Conservation (phyloP, 108 stramenopile species). For the Nannochloropsis oceanica region DNA sequence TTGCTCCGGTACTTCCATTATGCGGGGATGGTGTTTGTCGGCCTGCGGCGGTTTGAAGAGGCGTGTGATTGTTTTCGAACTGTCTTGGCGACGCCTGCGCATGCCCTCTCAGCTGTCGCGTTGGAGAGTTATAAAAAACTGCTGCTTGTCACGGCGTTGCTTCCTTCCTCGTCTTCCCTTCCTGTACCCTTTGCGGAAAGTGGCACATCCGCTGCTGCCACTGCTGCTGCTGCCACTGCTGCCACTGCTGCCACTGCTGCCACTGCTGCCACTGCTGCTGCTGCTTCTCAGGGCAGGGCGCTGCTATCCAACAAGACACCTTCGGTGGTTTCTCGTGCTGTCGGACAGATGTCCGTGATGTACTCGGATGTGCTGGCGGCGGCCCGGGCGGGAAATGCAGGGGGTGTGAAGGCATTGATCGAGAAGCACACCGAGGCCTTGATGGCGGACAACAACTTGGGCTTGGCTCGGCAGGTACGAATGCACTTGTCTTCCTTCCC, state of each 20-base stretch:
- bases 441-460: background rate
- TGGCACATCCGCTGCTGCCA: background rate
- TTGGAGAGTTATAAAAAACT: background rate
- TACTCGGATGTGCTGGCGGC: background rate
- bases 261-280: background rate
- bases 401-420: background rate
- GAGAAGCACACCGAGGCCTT: background rate
- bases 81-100: background rate
- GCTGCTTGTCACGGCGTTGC: background rate
- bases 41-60: background rate
- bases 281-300: background rate
- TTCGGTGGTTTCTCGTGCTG: background rate
- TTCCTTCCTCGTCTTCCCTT: background rate
- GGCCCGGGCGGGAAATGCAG: background rate
- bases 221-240: background rate
- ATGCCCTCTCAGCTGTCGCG: background rate
- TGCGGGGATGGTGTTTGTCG: background rate
- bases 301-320: background rate
- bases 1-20: background rate
- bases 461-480: background rate
- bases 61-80: background rate
- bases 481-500: background rate
- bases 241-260: background rate
- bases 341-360: background rate
- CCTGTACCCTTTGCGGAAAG: background rate